phyloP scores from a whole-genome alignment of 306 rosid genomes.

The Casuarina equisetifolia region DNA sequence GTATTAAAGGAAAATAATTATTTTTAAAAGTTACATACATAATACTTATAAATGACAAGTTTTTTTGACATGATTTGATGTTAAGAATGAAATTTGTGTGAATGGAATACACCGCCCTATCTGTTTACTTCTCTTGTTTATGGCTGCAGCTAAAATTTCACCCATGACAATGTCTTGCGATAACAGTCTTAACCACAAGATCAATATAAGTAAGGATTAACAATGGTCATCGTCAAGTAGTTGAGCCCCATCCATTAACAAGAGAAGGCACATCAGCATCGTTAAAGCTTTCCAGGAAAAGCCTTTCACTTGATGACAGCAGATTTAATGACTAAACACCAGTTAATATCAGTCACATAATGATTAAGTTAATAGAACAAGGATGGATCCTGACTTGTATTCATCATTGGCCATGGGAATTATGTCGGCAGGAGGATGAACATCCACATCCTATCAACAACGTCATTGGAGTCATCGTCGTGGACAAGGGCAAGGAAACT shows the following conservation, averaged over 20 bases:
- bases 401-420: not conserved
- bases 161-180: too few relatives aligned
- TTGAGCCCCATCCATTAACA: not conserved
- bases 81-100: too few relatives aligned
- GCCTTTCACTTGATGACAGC: not conserved
- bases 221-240: too few relatives aligned
- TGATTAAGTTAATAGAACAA: constrained; percentile 15
- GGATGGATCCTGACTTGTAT: not conserved
- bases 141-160: too few relatives aligned
- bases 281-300: not conserved
- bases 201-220: too few relatives aligned
- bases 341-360: not conserved
- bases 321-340: constrained; percentile 8
- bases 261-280: not conserved
- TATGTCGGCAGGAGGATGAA: constrained; percentile 29
- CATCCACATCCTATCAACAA: not conserved
- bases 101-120: too few relatives aligned
- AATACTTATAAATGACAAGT: too few relatives aligned
- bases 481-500: not conserved
- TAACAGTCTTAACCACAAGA: too few relatives aligned
- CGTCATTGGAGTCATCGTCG: not conserved
- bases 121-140: too few relatives aligned
- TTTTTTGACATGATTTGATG: too few relatives aligned
- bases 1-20: too few relatives aligned
- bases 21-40: too few relatives aligned